A percentile compares a stretch with the other conserved stretches of the same genome.
These are phyloP conservation scores for Aureobasidium sp. DNA, from an alignment of 2,329 filamentous ascomycete species.

Conservation along the genomic window DNA sequence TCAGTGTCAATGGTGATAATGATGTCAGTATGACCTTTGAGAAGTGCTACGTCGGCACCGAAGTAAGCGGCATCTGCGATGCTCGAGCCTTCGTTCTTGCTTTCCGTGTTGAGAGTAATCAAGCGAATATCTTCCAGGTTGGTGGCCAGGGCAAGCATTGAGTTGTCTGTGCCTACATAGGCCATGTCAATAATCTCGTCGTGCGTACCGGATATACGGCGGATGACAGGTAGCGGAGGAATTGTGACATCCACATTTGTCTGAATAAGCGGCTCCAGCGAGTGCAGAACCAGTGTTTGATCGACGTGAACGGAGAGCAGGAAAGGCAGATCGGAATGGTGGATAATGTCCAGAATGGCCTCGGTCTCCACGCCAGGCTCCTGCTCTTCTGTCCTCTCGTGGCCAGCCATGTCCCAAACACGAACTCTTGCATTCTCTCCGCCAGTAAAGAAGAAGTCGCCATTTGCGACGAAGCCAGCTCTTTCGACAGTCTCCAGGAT, in stretches of 20 bases:
- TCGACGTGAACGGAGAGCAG: conserved; percentile 81
- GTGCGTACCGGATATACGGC: conserved; percentile 88
- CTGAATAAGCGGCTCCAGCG: conserved; percentile 38
- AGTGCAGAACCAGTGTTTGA: conserved; percentile 76
- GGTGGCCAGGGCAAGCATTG: conserved; percentile 80
- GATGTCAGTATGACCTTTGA: conserved; percentile 91
- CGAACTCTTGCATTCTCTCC: conserved; percentile 77
- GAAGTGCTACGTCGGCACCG: conserved; percentile 76
- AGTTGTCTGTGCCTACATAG: conserved; percentile 73
- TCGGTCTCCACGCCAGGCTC: conserved; percentile 52
- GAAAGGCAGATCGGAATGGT: conserved; percentile 57
- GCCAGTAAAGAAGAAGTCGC: conserved; percentile 69
- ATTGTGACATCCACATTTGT: conserved; percentile 36
- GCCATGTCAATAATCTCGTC: conserved; percentile 95
- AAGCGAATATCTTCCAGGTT: conserved; percentile 91
- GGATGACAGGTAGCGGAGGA: conserved; percentile 54
- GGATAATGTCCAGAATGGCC: conserved; percentile 65
- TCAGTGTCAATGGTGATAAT: conserved; percentile 91
- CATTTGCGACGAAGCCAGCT: conserved; percentile 68
- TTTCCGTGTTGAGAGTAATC: conserved; percentile 56
- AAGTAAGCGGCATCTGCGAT: conserved; percentile 53
- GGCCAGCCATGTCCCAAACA: conserved; percentile 72
- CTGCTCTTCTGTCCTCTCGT: conserved; percentile 73
- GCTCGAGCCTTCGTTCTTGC: conserved; percentile 24
- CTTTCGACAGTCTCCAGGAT: conserved; percentile 80